Base-by-base conservation (phyloP, 2,329 filamentous ascomycete species). In the Acrodontium crateriforme region DNA sequence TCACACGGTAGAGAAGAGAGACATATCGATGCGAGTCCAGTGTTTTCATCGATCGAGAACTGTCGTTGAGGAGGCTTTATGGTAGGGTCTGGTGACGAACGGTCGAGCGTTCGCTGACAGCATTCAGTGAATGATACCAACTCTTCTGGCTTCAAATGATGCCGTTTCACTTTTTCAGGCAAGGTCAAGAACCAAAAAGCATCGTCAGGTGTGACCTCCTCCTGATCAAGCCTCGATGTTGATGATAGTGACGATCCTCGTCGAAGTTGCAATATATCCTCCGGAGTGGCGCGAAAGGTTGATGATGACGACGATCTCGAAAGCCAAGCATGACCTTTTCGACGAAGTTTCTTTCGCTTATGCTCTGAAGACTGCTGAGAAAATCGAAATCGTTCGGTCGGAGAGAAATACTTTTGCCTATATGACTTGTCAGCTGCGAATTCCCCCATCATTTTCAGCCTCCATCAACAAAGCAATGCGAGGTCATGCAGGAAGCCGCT, bases 71-170 rank as follows among this genome's bases (percentile, higher is more conserved):
- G 29, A 11, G 36, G 22, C 27, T 37, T 20, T 32, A 36, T 17
- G 29, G 32, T 13, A 18, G 11, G 6, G 18, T 31, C 8, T 17
- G 31, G 24, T 16, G 26, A 21, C 23, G 28, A 16, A n/a, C 13
- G 18, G 6, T 34, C 34, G n/a, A 52, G 36, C 9, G 38, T 41
- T 13, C 42, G 63, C 39, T 68, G 58, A 28, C 64, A 61, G 28
- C 65, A 62, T 30, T 61, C 61, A 21, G 67, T 67, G 31, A 77
- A 60, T 32, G 73, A 53, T 23, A 68, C 56, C 41, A 78, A 76
- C 54, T 89, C 80, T 52, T 85, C 76, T 26, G 61, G 63, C 14
- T 74, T 75, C 50, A 84, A 77, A 36, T 78, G 70, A 39, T 69
- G 71, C 39, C 71, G 69, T 46, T 72, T 74, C 38, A 83, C 66